A percentile compares a stretch with the other conserved stretches of the same genome.
These are phyloP conservation scores for Colletotrichum endophyticum DNA, from an alignment of 2,329 filamentous ascomycete genomes.

Conservation along the genomic window DNA sequence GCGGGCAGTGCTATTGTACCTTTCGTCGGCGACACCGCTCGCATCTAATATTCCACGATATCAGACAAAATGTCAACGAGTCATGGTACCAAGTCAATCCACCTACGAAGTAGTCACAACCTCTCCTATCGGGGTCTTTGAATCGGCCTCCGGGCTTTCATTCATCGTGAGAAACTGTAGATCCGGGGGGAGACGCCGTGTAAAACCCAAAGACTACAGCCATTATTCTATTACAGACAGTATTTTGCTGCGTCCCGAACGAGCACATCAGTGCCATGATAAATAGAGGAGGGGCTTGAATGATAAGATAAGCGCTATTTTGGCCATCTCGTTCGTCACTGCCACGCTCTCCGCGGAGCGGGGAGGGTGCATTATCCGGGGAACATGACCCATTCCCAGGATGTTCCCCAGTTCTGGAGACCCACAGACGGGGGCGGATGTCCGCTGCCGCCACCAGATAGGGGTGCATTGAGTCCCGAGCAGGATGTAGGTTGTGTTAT, in stretches of 20 bases:
- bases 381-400: not conserved
- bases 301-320: not conserved
- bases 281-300: not conserved
- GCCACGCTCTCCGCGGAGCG: not conserved
- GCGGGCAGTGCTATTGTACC: conserved; percentile 28
- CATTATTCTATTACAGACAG: not conserved
- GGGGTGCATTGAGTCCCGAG: not conserved
- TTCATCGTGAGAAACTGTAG: not conserved
- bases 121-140: not conserved
- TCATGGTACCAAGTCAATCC: not conserved
- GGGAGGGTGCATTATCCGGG: not conserved
- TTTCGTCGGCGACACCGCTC: conserved; percentile 49
- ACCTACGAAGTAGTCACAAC: not conserved
- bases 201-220: not conserved
- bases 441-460: not conserved
- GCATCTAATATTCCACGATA: conserved; percentile 34
- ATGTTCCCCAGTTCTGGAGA: not conserved
- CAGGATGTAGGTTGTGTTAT: not conserved
- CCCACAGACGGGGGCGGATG: not conserved
- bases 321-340: not conserved
- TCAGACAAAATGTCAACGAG: not conserved
- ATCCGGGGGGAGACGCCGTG: not conserved
- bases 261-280: not conserved
- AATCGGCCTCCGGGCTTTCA: not conserved
- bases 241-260: not conserved